A percentile compares a stretch with the other conserved stretches of the same genome.
phyloP scores from a whole-genome alignment of 805 yeast genomes.

The Yarrowia sp. region DNA sequence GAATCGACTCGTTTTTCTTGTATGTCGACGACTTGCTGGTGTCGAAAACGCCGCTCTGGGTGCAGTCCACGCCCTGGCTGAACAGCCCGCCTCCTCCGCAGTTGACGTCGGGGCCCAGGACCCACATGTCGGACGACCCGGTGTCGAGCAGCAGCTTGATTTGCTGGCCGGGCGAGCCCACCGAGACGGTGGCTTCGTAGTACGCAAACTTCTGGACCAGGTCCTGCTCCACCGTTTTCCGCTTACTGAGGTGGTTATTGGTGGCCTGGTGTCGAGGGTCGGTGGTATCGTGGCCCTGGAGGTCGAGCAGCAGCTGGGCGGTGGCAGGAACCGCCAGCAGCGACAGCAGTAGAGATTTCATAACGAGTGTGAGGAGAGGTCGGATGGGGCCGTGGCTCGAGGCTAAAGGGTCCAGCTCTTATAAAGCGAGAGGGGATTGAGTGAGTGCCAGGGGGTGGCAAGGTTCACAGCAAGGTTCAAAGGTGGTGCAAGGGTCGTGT shows the following conservation, averaged over 20 bases:
- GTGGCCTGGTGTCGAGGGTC: constrained; percentile 1
- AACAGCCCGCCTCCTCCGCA: constrained; percentile 31
- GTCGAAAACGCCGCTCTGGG: constrained; percentile 25
- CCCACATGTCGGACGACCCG: constrained; percentile 74
- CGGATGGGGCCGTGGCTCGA: not conserved
- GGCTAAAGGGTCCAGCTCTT: constrained; percentile 13
- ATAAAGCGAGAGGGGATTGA: constrained; percentile 22
- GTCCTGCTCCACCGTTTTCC: constrained; percentile 33
- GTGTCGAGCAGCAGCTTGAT: constrained; percentile 67
- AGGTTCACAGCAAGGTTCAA: constrained; percentile 19
- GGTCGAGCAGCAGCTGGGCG: constrained; percentile 32
- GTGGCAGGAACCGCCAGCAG: constrained; percentile 36
- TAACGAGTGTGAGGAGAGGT: constrained; percentile 16
- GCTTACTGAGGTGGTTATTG: not conserved
- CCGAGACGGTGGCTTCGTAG: constrained; percentile 43
- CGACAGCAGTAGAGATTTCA: constrained; percentile 21
- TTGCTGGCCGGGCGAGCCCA: constrained; percentile 65
- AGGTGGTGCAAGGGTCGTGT: constrained; percentile 15
- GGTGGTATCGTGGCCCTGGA: constrained; percentile 33
- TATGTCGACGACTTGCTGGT: constrained; percentile 29
- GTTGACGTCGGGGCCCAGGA: constrained; percentile 45
- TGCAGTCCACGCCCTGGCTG: constrained; percentile 26
- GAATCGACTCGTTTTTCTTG: constrained; percentile 43
- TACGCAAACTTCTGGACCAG: constrained; percentile 36
- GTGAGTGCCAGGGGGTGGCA: constrained; percentile 10